A percentile compares a stretch with the other conserved stretches of the same genome.
These are phyloP conservation scores for Trichosporon sp. DNA, from an alignment of 1,284 basidiomycete genomes.

Conservation along the genomic window DNA sequence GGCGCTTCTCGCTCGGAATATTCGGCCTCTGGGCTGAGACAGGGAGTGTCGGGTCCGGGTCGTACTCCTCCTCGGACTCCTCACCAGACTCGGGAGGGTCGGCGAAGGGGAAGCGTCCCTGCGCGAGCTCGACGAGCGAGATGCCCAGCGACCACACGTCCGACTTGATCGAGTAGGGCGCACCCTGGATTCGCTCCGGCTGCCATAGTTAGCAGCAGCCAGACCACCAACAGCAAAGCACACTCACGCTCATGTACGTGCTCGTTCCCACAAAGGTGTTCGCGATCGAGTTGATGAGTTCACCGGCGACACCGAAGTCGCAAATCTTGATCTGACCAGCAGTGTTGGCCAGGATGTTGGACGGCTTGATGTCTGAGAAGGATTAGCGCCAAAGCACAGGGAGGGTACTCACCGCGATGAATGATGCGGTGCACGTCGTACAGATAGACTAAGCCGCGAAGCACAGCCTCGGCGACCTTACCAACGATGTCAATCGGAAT, in stretches of 20 bases:
- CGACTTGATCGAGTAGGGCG: constrained; percentile 94
- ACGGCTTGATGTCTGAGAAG: constrained; percentile 91
- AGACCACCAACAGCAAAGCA: background rate
- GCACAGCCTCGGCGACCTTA: constrained; percentile 84
- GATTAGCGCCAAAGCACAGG: background rate
- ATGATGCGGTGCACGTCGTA: constrained; percentile 99
- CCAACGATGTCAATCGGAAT: constrained; percentile 86
- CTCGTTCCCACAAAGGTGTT: constrained; percentile 98
- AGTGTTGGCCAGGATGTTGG: constrained; percentile 93
- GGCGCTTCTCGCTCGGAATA: constrained; percentile 45
- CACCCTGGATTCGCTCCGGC: constrained; percentile 98
- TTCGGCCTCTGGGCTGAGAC: constrained; percentile 34
- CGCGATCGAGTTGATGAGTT: constrained; percentile 97
- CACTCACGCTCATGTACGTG: constrained; percentile 95
- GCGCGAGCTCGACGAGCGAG: constrained; percentile 86
- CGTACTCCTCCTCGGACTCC: constrained; percentile 57
- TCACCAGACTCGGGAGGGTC: constrained; percentile 64
- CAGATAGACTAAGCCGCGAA: constrained; percentile 92
- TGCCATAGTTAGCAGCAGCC: constrained; percentile 43
- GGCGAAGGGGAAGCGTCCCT: constrained; percentile 88
- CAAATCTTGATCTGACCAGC: constrained; percentile 95
- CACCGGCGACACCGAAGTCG: constrained; percentile 97
- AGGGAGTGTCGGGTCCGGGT: constrained; percentile 45
- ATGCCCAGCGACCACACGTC: constrained; percentile 97
- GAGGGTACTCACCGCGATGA: constrained; percentile 65